These are phyloP conservation scores for Ganoderma sinense DNA, from an alignment of 1,284 basidiomycete genomes.

Conservation along the genomic window DNA sequence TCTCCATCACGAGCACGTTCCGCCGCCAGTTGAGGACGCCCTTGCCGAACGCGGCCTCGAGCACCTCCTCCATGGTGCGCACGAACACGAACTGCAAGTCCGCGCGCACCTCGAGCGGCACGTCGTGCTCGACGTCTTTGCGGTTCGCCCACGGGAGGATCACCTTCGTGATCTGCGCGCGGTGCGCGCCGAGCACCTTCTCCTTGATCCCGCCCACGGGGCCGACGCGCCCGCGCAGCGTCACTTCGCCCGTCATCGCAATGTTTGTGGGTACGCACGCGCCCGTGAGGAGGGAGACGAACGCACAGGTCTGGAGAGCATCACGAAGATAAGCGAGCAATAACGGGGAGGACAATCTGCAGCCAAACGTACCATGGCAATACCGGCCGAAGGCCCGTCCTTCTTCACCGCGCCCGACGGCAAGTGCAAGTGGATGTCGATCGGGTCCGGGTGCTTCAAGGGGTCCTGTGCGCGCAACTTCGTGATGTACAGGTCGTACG, in stretches of 20 bases:
- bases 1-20: slow-evolving; percentile 56
- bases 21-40: slow-evolving; percentile 66
- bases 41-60: slow-evolving; percentile 83
- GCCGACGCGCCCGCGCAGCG: slow-evolving; percentile 79
- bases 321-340: neutral
- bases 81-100: slow-evolving; percentile 86
- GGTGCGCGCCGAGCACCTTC: slow-evolving; percentile 85
- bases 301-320: slow-evolving; percentile 69
- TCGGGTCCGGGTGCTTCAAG: slow-evolving; percentile 69
- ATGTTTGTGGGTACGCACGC: slow-evolving; percentile 72
- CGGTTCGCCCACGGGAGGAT: slow-evolving; percentile 85
- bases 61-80: slow-evolving; percentile 77
- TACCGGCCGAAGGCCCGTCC: slow-evolving; percentile 90
- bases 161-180: slow-evolving; percentile 83
- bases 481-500: slow-evolving; percentile 84
- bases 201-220: slow-evolving; percentile 88
- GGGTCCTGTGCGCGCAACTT: slow-evolving; percentile 74
- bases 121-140: slow-evolving; percentile 87
- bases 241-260: slow-evolving; percentile 89
- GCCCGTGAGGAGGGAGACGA: slow-evolving; percentile 84
- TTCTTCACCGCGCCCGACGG: slow-evolving; percentile 90
- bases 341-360: neutral
- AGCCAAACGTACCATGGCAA: slow-evolving; percentile 72
- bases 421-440: slow-evolving; percentile 90
- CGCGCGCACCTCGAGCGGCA: slow-evolving; percentile 73